Base-by-base conservation (phyloP, 331 rosid species). In the Malus hybrid region DNA sequence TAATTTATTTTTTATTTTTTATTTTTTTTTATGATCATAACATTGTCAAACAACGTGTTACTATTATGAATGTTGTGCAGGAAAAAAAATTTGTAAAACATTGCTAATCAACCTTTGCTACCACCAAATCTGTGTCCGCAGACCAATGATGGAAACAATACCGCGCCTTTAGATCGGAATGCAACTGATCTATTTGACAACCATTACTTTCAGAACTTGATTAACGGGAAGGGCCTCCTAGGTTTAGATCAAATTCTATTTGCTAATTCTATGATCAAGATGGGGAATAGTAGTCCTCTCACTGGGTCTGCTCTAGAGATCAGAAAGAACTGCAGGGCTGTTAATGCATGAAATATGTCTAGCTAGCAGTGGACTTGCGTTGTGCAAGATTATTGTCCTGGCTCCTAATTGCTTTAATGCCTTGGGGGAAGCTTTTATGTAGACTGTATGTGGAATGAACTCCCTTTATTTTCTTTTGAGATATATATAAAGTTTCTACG, bases 241-340 rank as follows among this genome's bases (percentile, higher is more conserved):
- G 54, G 88, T 56, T 93, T 96, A 61, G 97, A 93, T 69, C 97
- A 93, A 79, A 75, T 87, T 61, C 78, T 91, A 1, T 75, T 24
- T 72, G 84, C 16, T 3, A 87, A 80, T 59, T 85, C 96, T 70
- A 89, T 93, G 96, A 82, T 88, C 78, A 93, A 68, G 67, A 91
- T 93, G 98, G 98, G 87, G 15, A 91, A 85, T 67, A 87, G 86
- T 5, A 83, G 77, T 59, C 90, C 90, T 4, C 86, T 86, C 39
- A 87, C 87, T 1, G 96, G 96, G 16, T 80, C 97, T 56, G 75
- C 71, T 70, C 93, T 97, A 62, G 82, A 93, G 90, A 88, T 93
- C 71, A 79, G 97, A 76, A 85, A 73, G 76, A 93, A 81, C 19
- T 93, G 97, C 74, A 82, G 96, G 76, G 83, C 80, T 10, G 60